Evolutionary conservation across 345 rosid genomes (phyloP).

Genomic region (Populus euphratica): DNA sequence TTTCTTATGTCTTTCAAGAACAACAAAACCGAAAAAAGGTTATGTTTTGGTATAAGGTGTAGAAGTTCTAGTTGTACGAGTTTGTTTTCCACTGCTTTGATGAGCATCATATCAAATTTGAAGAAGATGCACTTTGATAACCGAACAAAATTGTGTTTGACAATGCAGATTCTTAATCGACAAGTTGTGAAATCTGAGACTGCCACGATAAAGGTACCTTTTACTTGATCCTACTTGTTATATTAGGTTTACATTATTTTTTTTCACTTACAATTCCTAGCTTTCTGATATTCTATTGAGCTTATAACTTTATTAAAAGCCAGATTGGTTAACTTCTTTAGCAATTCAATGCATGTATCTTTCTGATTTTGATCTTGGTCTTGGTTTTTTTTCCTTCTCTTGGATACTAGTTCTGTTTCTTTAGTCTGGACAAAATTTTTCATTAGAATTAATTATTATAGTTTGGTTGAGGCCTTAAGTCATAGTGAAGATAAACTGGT

Average conservation of each 20-base stretch:
- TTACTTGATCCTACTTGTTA: not conserved
- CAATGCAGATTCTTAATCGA: conserved; percentile 63
- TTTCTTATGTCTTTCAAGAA: not conserved
- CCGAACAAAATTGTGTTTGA: conserved; percentile 11
- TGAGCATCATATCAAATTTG: not conserved
- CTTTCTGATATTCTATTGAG: not conserved
- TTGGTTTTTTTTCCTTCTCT: not conserved
- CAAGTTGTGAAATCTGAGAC: conserved; percentile 94
- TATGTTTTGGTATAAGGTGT: not conserved
- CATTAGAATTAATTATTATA: too few relatives aligned
- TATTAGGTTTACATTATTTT: not conserved
- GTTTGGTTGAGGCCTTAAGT: too few relatives aligned
- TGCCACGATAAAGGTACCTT: conserved; percentile 76
- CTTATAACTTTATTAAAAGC: not conserved
- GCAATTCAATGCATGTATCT: not conserved
- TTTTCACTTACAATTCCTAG: not conserved
- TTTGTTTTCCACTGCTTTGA: not conserved
- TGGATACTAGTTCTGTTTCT: too few relatives aligned
- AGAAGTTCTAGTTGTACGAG: not conserved
- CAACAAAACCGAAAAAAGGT: too few relatives aligned
- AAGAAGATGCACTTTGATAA: not conserved
- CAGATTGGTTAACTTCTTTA: not conserved
- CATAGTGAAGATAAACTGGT: too few relatives aligned
- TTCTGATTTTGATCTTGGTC: not conserved
- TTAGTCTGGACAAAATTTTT: too few relatives aligned